Conservation (phyloP, 805 yeast genomes). For the Torulaspora microellipsoides region DNA sequence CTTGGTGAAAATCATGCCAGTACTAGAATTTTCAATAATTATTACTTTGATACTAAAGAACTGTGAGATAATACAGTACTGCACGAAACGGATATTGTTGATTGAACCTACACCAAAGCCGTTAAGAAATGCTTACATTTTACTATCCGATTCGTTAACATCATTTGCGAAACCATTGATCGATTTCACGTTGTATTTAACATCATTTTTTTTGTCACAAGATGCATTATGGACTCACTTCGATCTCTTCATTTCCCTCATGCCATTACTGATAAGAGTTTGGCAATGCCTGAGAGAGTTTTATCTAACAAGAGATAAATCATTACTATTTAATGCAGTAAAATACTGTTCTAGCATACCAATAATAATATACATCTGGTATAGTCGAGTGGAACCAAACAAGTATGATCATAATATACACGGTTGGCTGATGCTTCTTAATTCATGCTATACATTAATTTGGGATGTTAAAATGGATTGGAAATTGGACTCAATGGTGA, state of each 20-base stretch:
- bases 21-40: conserved; percentile 21
- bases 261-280: conserved; percentile 74
- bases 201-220: conserved; percentile 5
- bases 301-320: conserved; percentile 36
- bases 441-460: conserved; percentile 70
- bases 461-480: conserved; percentile 95
- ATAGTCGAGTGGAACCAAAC: conserved; percentile 13
- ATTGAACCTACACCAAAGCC: conserved; percentile 34
- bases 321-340: conserved; percentile 63
- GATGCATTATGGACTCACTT: conserved; percentile 15
- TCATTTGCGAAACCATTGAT: conserved; percentile 74
- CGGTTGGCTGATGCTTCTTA: conserved; percentile 46
- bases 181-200: conserved; percentile 56
- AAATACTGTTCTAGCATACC: conserved; percentile 71
- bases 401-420: conserved; percentile 22
- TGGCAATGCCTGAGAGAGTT: conserved; percentile 79
- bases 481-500: conserved; percentile 56
- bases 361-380: conserved; percentile 39
- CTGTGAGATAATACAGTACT: conserved; percentile 40
- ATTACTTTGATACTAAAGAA: conserved; percentile 23
- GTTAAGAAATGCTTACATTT: conserved; percentile 54
- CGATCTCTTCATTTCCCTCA: conserved; percentile 32
- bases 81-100: conserved; percentile 33
- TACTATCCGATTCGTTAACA: conserved; percentile 78
- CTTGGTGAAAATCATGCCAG: conserved; percentile 12